A percentile compares a stretch with the other conserved stretches of the same genome.
These are phyloP conservation scores for Verticillium alfalfae DNA, from an alignment of 2,329 filamentous ascomycete species.

Conservation along the genomic window DNA sequence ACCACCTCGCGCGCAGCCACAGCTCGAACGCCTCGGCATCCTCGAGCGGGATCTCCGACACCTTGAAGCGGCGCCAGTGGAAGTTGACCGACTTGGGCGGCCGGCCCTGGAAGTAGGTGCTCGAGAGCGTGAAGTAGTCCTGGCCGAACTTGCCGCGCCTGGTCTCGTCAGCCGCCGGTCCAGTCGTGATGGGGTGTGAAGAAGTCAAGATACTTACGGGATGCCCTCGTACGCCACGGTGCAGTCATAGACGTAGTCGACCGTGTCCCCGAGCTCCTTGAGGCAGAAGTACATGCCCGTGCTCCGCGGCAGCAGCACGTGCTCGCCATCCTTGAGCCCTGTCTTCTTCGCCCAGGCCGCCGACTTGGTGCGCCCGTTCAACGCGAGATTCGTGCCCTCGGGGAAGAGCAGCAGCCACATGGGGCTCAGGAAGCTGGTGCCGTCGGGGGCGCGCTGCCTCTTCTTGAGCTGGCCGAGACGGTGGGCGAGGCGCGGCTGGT, in stretches of 20 bases:
- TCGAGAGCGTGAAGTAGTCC: conserved; percentile 78
- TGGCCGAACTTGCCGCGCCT: conserved; percentile 83
- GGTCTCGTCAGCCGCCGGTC: not conserved
- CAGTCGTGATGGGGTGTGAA: no score
- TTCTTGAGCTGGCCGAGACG: conserved; percentile 66
- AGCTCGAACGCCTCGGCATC: conserved; percentile 68
- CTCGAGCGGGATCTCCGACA: conserved; percentile 76
- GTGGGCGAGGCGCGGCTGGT: conserved; percentile 69
- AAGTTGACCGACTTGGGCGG: conserved; percentile 95
- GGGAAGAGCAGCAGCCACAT: conserved; percentile 92
- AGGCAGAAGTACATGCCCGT: conserved; percentile 78
- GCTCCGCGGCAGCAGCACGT: conserved; percentile 71
- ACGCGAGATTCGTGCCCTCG: conserved; percentile 77
- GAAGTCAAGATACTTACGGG: conserved; percentile 55
- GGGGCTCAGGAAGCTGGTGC: conserved; percentile 57
- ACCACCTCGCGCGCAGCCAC: conserved; percentile 85
- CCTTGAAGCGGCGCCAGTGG: conserved; percentile 83
- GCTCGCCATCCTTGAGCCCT: conserved; percentile 65
- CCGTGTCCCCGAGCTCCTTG: conserved; percentile 65
- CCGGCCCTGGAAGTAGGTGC: conserved; percentile 82
- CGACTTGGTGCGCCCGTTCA: conserved; percentile 65
- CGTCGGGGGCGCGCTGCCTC: conserved; percentile 45
- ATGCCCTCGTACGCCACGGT: conserved; percentile 94
- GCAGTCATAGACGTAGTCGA: conserved; percentile 86
- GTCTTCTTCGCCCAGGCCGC: conserved; percentile 72